Evolutionary conservation across 345 rosid species (phyloP), one percentile per base, ranked within the genome.

Genomic region (Lagerstroemia speciosa): DNA sequence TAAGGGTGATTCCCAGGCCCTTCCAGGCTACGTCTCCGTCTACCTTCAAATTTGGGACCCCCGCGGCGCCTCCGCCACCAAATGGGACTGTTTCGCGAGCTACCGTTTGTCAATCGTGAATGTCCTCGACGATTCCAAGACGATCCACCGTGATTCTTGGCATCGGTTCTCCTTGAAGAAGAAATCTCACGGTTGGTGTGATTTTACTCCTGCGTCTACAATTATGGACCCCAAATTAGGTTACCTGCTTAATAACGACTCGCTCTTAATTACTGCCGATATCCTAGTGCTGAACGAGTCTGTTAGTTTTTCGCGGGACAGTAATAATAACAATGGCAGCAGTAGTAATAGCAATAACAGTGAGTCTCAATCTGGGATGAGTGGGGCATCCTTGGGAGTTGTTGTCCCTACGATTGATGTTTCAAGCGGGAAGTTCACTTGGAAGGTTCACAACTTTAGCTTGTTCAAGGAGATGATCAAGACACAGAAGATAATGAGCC

Each of bases 121-220:
- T 75, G 75, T 78, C 38, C 71, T 81, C 20, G 98, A 94, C 26
- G 97, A 92, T 70, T 88, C 98, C 62, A 89, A 89, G 74, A 82
- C 92, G 17, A 92, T 94, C 68, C 97, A 92, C 60, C 91, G 90
- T 46, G 99, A 92, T 82, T 91, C 98, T n/a, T 94, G 99, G 99
- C 99, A 94, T 72, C 78, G 98, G 0, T 91, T 94, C 78, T 94
- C 98, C 2, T 83, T 80, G 71, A 94, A 92, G 90, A 91, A 94
- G 84, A 94, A 91, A 79, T 91, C 99, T 20, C 99, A 94, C 73
- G 99, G 99, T 6, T 94, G 99, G 99, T 94, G 99, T 73, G 97
- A 94, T 83, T 94, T 94, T 80, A 85, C 97, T 5, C 92, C 95
- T 65, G 84, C 87, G 36, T 84, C 97, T 7, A 84, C 92, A 15